Base-by-base conservation (phyloP, 495 filamentous ascomycete species). In the Xylaria castorea region DNA sequence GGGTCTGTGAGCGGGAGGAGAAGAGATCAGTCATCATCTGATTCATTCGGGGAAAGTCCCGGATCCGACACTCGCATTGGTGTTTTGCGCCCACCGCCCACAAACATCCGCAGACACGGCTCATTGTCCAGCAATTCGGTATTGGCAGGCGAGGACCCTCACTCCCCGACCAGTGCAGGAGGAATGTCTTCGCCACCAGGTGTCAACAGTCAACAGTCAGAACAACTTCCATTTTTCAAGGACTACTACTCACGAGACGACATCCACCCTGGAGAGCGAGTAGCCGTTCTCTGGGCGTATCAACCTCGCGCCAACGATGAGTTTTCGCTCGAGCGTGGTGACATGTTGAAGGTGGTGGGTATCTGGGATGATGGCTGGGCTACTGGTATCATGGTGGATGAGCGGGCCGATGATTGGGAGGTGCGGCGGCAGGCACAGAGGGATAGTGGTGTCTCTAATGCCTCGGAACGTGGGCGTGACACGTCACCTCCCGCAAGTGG, bases 311-410 rank as follows among this genome's bases (percentile, higher is more conserved):
- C 97, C 4, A 89, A 89, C 36, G 97, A 99, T 76, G 97, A 99
- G 78, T 98, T 97, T 76, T 89, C 92, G 71, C 86, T 99, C 36
- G 96, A 98, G 73, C 90, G 97, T 66, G 97, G 97, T 58, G 97
- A 99, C 82, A 98, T 99, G 96, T 86, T 99, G 71, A 97, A 97
- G 82, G 92, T 99, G 40, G 92, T 99, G 64, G 97, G 97, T 50
- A 98, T 99, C 73, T 99, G 97, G 97, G 97, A 99, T 80, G 97
- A 99, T 83, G 97, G 97, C 51, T 99, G 97, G 97, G 97, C 97
- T 40, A 99, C 97, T 12, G 97, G 97, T 74, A 88, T 97, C 65
- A 85, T 94, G 76, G 80, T 97, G 38, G 84, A 91, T 61, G 93
- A 97, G 74, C 87, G 90, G 68, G 94, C 94, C 1, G 97, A 99